phyloP scores from a whole-genome alignment of 225 moss, liverwort and hornwort genomes.

The Neckera pumila region DNA sequence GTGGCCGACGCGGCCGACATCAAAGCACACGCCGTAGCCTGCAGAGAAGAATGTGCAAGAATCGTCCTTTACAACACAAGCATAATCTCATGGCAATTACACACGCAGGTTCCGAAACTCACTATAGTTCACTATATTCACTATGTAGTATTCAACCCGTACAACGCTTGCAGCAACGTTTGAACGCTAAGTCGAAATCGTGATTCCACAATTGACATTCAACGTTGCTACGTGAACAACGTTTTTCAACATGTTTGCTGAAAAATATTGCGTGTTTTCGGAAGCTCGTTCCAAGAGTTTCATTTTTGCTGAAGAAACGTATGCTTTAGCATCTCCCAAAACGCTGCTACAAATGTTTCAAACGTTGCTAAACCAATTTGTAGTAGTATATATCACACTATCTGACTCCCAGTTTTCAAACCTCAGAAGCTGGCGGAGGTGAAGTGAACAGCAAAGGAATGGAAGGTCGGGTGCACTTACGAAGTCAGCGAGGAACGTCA shows the following conservation, averaged over 20 bases:
- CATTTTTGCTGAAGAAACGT: background rate
- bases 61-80: background rate
- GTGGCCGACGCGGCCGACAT: conserved; percentile 52
- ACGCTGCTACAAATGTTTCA: background rate
- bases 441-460: background rate
- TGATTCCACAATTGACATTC: background rate
- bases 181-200: background rate
- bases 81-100: background rate
- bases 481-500: conserved; percentile 43
- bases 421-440: background rate
- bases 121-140: too few species aligned
- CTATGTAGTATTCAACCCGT: background rate
- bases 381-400: background rate
- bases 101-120: background rate
- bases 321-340: background rate
- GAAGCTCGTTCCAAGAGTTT: background rate
- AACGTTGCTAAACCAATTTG: background rate
- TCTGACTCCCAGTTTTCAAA: background rate
- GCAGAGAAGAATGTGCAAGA: background rate
- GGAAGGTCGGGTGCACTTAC: conserved; percentile 12
- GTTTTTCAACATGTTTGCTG: background rate
- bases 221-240: background rate
- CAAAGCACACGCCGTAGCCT: conserved; percentile 38
- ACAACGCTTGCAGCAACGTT: background rate
- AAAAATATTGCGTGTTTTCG: background rate